A percentile compares a stretch with the other conserved stretches of the same genome.
Evolutionary conservation across 2,329 filamentous ascomycete genomes (phyloP).

Genomic region (Penicillium corylophilum): DNA sequence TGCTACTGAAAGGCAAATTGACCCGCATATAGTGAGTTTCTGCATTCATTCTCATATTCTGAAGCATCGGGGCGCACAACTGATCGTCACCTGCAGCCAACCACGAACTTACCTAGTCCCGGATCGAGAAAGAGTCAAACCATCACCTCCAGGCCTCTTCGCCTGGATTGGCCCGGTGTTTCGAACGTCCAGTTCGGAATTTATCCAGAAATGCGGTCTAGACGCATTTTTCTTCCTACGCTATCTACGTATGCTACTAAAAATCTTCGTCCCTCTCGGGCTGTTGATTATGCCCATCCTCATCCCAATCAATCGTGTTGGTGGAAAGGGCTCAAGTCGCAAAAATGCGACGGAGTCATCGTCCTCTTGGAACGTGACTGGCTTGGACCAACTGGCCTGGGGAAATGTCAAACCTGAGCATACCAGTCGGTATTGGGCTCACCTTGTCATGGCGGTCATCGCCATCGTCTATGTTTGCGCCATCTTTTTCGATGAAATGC

Average conservation of each 20-base stretch:
- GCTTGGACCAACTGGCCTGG: slow-evolving; percentile 82
- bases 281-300: slow-evolving; percentile 78
- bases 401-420: slow-evolving; percentile 72
- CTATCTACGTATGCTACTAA: slow-evolving; percentile 79
- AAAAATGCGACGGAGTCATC: slow-evolving; percentile 37
- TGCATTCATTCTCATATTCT: not conserved
- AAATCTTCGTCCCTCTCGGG: slow-evolving; percentile 87
- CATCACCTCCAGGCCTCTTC: slow-evolving; percentile 62
- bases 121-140: slow-evolving; percentile 76
- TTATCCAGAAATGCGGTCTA: slow-evolving; percentile 92
- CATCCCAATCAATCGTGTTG: slow-evolving; percentile 77
- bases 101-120: slow-evolving; percentile 84
- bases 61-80: not conserved
- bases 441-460: slow-evolving; percentile 73
- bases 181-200: slow-evolving; percentile 71
- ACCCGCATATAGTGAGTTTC: slow-evolving; percentile 76
- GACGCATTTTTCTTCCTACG: slow-evolving; percentile 98
- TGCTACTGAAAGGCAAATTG: slow-evolving; percentile 73
- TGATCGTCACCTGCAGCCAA: slow-evolving; percentile 53
- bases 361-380: slow-evolving; percentile 54
- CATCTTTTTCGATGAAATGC: slow-evolving; percentile 81
- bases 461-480: slow-evolving; percentile 82
- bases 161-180: slow-evolving; percentile 59
- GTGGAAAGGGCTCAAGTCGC: slow-evolving; percentile 63
- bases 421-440: slow-evolving; percentile 74